Evolutionary conservation across 805 yeast genomes (phyloP).

Genomic region (Hanseniaspora pseudoguilliermondii): DNA sequence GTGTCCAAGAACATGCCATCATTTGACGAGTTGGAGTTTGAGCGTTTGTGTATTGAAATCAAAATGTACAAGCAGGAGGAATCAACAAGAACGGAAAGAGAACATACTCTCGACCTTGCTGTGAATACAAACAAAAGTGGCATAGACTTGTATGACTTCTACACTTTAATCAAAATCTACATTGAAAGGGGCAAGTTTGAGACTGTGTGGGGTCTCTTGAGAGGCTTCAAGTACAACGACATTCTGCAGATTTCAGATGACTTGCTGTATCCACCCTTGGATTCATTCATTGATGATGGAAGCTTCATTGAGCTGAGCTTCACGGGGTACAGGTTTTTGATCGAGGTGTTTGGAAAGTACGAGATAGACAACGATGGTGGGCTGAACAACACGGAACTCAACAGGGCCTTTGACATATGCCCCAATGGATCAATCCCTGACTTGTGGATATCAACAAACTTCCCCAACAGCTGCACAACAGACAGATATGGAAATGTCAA

Average conservation of each 20-base stretch:
- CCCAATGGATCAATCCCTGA: conserved; percentile 68
- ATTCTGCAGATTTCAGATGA: conserved; percentile 73
- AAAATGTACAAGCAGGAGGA: conserved; percentile 18
- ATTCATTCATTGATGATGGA: conserved; percentile 49
- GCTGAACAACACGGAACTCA: conserved; percentile 58
- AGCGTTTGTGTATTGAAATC: conserved; percentile 16
- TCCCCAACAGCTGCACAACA: conserved; percentile 79
- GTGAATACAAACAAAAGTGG: conserved; percentile 33
- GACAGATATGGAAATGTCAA: conserved; percentile 85
- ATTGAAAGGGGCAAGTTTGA: conserved; percentile 92
- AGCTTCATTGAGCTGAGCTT: conserved; percentile 81
- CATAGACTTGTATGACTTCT: conserved; percentile 60
- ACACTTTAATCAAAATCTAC: conserved; percentile 63
- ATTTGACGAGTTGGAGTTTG: conserved; percentile 30
- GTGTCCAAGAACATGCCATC: conserved; percentile 34
- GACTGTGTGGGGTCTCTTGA: conserved; percentile 87
- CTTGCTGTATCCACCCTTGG: conserved; percentile 65
- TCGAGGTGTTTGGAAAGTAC: conserved; percentile 73
- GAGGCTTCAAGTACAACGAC: conserved; percentile 84
- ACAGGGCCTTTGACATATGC: conserved; percentile 65
- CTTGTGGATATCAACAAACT: conserved; percentile 72
- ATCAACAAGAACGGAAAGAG: conserved; percentile 17
- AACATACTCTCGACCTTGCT: conserved; percentile 16
- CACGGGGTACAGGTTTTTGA: conserved; percentile 79
- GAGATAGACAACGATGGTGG: conserved; percentile 98